Base-by-base conservation (phyloP, 192 early-diverging fungal species). In the Radiomyces spectabilis region DNA sequence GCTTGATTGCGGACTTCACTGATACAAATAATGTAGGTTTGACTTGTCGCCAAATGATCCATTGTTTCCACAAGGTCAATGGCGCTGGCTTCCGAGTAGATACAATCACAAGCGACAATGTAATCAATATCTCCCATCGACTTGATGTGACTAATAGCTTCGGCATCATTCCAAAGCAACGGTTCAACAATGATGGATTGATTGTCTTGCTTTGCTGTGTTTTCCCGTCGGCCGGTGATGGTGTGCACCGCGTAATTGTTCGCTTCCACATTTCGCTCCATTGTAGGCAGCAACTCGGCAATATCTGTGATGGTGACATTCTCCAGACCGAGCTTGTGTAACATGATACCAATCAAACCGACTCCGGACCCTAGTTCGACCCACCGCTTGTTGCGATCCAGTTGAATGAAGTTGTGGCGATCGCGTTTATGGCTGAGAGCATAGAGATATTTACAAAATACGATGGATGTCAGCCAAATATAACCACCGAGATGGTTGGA, bases 281-380 rank as follows among this genome's bases (percentile, higher is more conserved):
- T 65, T 0, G 56, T 53, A 15, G 37, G 40, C 26, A 70, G 57
- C 1, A 70, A 53, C 35, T 64, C 68, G 7, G 21, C 38, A 32
- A 70, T 64, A 30, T 70, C 68, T 7, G 68, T 70, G 33, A 70
- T 61, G 2, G 61, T 41, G 10, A 64, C 58, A 37, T 45, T 38
- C 13, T 63, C 57, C 1, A 70, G 41, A 0, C 68, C 68, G 10
- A 70, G 47, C 21, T 65, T 59, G 21, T 49, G 49, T 0, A 70
- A 57, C 57, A 70, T 52, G 27, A 63, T 49, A 13, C 68, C 68
- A 40, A 70, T 70, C 39, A 70, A 32, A 18, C 68, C 68, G 4
- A 70, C 68, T 2, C 68, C 68, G n/a, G 68, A 59, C 16, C 68
- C 68, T 25, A 70, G 49, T 37, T 70, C 68, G n/a, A 70, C 55